Evolutionary conservation across 2,329 filamentous ascomycete genomes (phyloP).

Genomic region (Conoideocrella luteorostrata): DNA sequence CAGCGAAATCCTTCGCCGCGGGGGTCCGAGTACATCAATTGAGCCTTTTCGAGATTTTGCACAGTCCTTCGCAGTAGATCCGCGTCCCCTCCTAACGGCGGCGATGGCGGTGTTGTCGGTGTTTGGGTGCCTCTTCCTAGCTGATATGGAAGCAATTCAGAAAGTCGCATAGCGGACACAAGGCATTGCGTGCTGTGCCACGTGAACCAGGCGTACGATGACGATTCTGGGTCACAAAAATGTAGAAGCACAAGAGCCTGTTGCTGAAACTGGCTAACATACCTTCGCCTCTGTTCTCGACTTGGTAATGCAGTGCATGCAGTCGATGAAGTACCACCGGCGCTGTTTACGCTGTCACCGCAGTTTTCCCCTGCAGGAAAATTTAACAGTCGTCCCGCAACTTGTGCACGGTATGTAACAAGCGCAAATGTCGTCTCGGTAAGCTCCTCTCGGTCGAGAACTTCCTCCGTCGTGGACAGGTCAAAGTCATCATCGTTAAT

Average conservation of each 20-base stretch:
- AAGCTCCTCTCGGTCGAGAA: conserved; percentile 9
- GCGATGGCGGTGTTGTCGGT: neutral
- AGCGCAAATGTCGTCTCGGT: conserved; percentile 12
- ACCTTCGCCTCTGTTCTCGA: neutral
- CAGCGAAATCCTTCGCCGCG: conserved; percentile 11
- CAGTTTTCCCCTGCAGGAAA: neutral
- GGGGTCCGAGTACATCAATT: conserved; percentile 10
- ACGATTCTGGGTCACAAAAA: conserved; percentile 12
- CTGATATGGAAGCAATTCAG: conserved; percentile 2
- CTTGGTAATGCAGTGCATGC: neutral
- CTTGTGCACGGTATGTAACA: conserved; percentile 7
- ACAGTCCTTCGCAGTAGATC: conserved; percentile 5
- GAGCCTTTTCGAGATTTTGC: conserved; percentile 6
- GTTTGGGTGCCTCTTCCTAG: neutral
- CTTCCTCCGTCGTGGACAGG: neutral
- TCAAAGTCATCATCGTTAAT: conserved; percentile 12
- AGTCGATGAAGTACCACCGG: neutral
- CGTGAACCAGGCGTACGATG: conserved; percentile 11
- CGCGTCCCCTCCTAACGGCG: neutral
- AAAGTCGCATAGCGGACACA: conserved; percentile 8
- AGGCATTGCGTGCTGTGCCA: conserved; percentile 12
- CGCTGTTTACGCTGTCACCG: neutral
- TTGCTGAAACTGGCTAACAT: conserved; percentile 8
- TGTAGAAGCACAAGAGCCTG: conserved; percentile 5
- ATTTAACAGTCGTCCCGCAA: conserved; percentile 5